Evolutionary conservation across 176 grass and related monocot species (phyloP).

Genomic region (Leersia perrieri): DNA sequence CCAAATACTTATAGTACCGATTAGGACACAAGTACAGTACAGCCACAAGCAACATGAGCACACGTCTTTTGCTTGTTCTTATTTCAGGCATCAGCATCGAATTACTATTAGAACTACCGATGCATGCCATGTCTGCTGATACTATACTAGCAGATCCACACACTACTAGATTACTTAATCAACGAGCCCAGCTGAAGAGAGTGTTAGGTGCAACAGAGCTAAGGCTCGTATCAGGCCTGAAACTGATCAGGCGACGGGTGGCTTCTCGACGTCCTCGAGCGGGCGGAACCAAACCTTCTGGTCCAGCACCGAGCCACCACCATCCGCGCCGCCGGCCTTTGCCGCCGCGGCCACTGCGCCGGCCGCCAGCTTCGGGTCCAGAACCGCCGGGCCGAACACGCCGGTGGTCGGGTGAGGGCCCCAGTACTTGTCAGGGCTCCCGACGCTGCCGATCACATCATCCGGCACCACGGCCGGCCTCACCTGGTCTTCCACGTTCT

Average conservation of each 20-base stretch:
- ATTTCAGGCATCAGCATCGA: conserved; percentile 42
- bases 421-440: conserved; percentile 81
- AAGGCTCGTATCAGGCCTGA: neutral
- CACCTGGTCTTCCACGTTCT: conserved; percentile 88
- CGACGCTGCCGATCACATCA: conserved; percentile 76
- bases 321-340: conserved; percentile 15
- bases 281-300: conserved; percentile 94
- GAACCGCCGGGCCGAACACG: conserved; percentile 64
- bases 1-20: conserved; percentile 19
- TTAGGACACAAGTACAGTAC: neutral
- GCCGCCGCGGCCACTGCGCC: conserved; percentile 2
- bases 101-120: neutral
- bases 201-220: conserved; percentile 19
- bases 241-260: conserved; percentile 34
- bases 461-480: conserved; percentile 74
- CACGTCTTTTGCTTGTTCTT: conserved; percentile 25
- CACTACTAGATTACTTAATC: neutral
- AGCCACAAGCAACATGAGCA: conserved; percentile 2
- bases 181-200: conserved; percentile 25
- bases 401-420: conserved; percentile 79
- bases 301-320: conserved; percentile 55
- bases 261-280: conserved; percentile 73
- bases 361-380: conserved; percentile 18
- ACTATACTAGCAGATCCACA: conserved; percentile 28
- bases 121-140: conserved; percentile 24